phyloP scores from a whole-genome alignment of 169 alveolate genomes.

The Cryptosporidium xiaoi region DNA sequence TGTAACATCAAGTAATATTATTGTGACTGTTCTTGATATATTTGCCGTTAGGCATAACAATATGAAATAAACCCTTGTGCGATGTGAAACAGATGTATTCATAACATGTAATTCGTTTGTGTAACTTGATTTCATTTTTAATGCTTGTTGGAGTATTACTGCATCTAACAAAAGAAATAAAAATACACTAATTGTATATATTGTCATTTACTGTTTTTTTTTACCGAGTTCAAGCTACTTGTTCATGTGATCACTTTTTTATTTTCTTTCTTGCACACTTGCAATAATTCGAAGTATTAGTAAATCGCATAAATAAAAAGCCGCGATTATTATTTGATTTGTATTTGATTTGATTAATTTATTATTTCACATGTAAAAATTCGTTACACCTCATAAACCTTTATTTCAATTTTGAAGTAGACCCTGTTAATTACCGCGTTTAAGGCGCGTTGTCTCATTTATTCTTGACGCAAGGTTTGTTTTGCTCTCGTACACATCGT shows the following conservation, averaged over 20 bases:
- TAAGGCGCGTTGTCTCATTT: slow-evolving; percentile 72
- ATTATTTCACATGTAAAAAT: too few species aligned
- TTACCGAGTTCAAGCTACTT: background rate
- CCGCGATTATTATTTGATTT: too few species aligned
- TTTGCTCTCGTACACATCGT: too few species aligned
- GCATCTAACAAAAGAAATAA: slow-evolving; percentile 51
- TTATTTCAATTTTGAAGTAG: too few species aligned
- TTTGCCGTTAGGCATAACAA: slow-evolving; percentile 46
- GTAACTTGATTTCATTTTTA: slow-evolving; percentile 65
- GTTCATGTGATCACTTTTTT: background rate
- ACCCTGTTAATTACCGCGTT: background rate
- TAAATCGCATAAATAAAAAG: too few species aligned
- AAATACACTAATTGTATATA: slow-evolving; percentile 51
- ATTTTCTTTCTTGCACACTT: background rate
- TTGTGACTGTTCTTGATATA: slow-evolving; percentile 40
- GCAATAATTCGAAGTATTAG: too few species aligned
- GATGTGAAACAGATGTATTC: slow-evolving; percentile 64
- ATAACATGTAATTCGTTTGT: slow-evolving; percentile 27
- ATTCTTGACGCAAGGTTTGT: too few species aligned
- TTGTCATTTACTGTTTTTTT: background rate
- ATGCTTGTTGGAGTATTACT: slow-evolving; percentile 62
- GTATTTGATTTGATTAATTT: too few species aligned
- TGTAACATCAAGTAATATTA: slow-evolving; percentile 51
- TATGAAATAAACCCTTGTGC: slow-evolving; percentile 53
- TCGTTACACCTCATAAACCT: too few species aligned